phyloP scores from a whole-genome alignment of 495 filamentous ascomycete species.

The Endocarpon pusillum region DNA sequence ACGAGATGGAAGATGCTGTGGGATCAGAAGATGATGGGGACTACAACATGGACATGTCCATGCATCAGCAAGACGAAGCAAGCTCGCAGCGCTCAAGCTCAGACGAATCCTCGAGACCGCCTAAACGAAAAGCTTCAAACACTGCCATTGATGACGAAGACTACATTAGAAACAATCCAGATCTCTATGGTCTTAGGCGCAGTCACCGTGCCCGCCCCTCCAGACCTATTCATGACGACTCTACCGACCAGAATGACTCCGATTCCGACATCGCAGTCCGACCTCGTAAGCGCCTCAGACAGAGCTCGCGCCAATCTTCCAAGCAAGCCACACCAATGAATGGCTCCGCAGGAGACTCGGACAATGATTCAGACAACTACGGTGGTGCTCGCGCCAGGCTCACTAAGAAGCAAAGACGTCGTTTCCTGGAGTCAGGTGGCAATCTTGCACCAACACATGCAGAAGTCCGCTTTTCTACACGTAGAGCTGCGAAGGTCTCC shows the following conservation, averaged over 20 bases:
- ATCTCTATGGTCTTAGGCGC: slow-evolving; percentile 81
- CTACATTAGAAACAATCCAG: slow-evolving; percentile 80
- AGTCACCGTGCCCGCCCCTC: slow-evolving; percentile 50
- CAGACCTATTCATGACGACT: slow-evolving; percentile 45
- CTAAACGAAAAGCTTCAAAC: slow-evolving; percentile 72
- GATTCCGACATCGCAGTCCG: slow-evolving; percentile 28
- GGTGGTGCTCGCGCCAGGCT: slow-evolving; percentile 51
- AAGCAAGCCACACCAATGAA: slow-evolving; percentile 27
- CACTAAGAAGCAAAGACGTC: slow-evolving; percentile 56
- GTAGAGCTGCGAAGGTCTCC: slow-evolving; percentile 68
- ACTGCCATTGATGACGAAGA: slow-evolving; percentile 52
- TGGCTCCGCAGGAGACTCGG: slow-evolving; percentile 23
- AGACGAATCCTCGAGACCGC: slow-evolving; percentile 39
- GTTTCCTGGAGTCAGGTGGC: slow-evolving; percentile 38
- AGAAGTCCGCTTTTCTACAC: slow-evolving; percentile 79
- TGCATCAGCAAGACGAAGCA: slow-evolving; percentile 31
- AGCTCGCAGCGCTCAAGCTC: slow-evolving; percentile 43
- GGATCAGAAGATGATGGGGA: slow-evolving; percentile 71
- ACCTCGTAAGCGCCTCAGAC: slow-evolving; percentile 24
- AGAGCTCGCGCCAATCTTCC: slow-evolving; percentile 23
- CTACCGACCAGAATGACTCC: slow-evolving; percentile 53
- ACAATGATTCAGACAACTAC: slow-evolving; percentile 50
- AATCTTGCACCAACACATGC: slow-evolving; percentile 41
- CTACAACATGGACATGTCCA: slow-evolving; percentile 51
- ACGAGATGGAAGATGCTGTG: no score